Evolutionary conservation across 495 filamentous ascomycete species (phyloP).

Genomic region (Podospora pseudocomata): DNA sequence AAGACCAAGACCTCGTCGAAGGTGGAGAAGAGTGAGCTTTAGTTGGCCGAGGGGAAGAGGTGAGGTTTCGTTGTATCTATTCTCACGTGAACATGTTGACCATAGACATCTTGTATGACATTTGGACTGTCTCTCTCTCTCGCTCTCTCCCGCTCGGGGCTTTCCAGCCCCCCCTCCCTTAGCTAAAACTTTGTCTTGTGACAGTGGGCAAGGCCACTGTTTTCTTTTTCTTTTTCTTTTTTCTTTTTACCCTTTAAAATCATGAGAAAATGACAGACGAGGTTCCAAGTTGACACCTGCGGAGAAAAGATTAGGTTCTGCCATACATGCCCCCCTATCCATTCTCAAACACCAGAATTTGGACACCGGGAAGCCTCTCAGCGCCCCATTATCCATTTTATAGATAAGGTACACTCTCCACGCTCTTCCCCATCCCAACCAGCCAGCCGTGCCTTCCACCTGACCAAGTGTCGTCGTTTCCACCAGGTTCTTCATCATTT

Average conservation of each 20-base stretch:
- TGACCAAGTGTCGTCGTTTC: neutral
- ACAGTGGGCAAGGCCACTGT: too few relatives aligned
- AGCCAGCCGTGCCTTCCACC: neutral
- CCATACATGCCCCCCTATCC: neutral
- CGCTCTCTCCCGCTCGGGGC: too few relatives aligned
- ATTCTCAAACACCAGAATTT: neutral
- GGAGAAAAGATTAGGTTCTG: neutral
- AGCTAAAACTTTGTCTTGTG: too few relatives aligned
- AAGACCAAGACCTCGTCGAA: neutral
- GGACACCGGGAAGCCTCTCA: neutral
- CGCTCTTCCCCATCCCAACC: neutral
- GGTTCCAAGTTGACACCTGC: neutral
- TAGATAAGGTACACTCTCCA: neutral
- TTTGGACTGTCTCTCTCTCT: neutral
- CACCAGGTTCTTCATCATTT: neutral
- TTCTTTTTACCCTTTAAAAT: too few relatives aligned
- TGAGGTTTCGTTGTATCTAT: neutral
- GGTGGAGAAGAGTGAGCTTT: slow-evolving; percentile 41
- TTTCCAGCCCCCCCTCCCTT: too few relatives aligned
- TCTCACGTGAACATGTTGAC: slow-evolving; percentile 1
- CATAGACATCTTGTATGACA: neutral
- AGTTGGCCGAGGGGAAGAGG: slow-evolving; percentile 1
- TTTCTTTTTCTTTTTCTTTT: too few relatives aligned
- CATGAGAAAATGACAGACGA: neutral
- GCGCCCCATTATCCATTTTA: neutral